A percentile compares a stretch with the other conserved stretches of the same genome.
Conservation (phyloP, 179 eudicot genomes). For the Sideroxylon spinosum region DNA sequence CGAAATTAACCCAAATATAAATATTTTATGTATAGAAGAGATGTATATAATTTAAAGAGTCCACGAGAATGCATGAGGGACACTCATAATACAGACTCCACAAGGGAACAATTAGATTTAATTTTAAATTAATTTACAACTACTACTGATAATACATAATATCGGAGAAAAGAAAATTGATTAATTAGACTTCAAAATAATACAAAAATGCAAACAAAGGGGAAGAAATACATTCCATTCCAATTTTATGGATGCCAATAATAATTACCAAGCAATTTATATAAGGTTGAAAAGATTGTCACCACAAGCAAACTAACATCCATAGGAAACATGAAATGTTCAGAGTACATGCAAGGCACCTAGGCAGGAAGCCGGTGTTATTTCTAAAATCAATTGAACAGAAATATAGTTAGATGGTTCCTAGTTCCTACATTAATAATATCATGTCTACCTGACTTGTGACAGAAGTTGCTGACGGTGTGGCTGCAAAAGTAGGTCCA, state of each 20-base stretch:
- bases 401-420: neutral
- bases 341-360: neutral
- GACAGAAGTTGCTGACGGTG: slow-evolving; percentile 26
- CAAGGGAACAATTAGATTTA: neutral
- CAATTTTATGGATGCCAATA: too few relatives aligned
- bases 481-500: slow-evolving; percentile 41
- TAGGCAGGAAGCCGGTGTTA: neutral
- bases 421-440: neutral
- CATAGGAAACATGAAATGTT: neutral
- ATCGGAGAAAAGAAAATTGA: neutral
- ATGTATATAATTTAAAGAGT: neutral
- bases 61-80: neutral
- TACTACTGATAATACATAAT: neutral
- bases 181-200: neutral
- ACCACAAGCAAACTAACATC: neutral
- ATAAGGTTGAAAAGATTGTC: too few relatives aligned
- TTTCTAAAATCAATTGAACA: neutral
- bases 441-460: slow-evolving; percentile 53
- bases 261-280: too few relatives aligned
- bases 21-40: neutral
- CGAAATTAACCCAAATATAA: neutral
- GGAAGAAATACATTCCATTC: too few relatives aligned
- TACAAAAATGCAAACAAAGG: neutral
- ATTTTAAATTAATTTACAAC: neutral
- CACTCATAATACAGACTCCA: neutral